phyloP scores from a whole-genome alignment of 78 protist species.

The Dictyostelium discoideum region dicty_2.7 NC_007091.3:2107501-2108000 shows the following conservation, averaged over 20 bases:
- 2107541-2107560: neutral
- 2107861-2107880: too few relatives aligned
- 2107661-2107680: neutral
- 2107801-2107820: neutral
- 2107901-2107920: too few relatives aligned
- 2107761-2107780: neutral
- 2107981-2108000: too few relatives aligned
- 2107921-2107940: too few relatives aligned
- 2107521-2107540: neutral
- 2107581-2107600: neutral
- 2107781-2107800: neutral
- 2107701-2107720: neutral
- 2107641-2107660: neutral
- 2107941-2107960: too few relatives aligned
- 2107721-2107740: neutral
- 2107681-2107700: conserved; percentile 8
- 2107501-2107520: conserved; percentile 3
- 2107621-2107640: neutral
- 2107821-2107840: neutral
- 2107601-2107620: neutral
- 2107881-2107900: too few relatives aligned
- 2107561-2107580: neutral
- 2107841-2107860: neutral
- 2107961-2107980: too few relatives aligned
- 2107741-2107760: neutral